These are phyloP conservation scores for Cryptococcus sp. DNA, from an alignment of 1,284 basidiomycete genomes.

Conservation along the genomic window DNA sequence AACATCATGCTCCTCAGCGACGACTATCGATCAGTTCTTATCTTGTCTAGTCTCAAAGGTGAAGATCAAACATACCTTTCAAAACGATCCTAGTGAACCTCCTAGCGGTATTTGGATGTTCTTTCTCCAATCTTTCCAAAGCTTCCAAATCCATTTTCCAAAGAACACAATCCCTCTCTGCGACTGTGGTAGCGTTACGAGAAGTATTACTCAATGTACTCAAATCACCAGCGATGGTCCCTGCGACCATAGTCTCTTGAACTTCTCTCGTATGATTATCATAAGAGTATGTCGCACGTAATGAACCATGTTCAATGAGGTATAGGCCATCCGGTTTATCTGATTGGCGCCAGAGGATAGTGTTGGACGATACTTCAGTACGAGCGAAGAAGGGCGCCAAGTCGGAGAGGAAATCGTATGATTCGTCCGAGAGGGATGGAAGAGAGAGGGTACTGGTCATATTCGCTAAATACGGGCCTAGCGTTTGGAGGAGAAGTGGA, in stretches of 20 bases:
- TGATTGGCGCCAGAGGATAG: constrained; percentile 69
- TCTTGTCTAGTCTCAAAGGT: background rate
- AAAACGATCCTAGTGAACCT: constrained; percentile 68
- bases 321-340: constrained; percentile 77
- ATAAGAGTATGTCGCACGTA: constrained; percentile 75
- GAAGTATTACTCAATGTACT: constrained; percentile 69
- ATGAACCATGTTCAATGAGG: constrained; percentile 75
- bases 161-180: constrained; percentile 68
- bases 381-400: constrained; percentile 70
- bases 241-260: constrained; percentile 87
- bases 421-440: background rate
- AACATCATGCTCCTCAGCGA: constrained; percentile 47
- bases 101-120: constrained; percentile 62
- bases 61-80: constrained; percentile 58
- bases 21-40: constrained; percentile 22
- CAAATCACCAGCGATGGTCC: constrained; percentile 83
- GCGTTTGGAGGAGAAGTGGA: constrained; percentile 62
- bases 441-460: constrained; percentile 33
- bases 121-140: constrained; percentile 60
- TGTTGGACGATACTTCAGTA: constrained; percentile 57
- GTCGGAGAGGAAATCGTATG: constrained; percentile 47
- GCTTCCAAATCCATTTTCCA: constrained; percentile 68
- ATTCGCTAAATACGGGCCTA: constrained; percentile 57
- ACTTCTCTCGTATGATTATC: constrained; percentile 62
- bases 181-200: constrained; percentile 79